Base-by-base conservation (phyloP, 495 filamentous ascomycete species). In the Penicillium taxi region DNA sequence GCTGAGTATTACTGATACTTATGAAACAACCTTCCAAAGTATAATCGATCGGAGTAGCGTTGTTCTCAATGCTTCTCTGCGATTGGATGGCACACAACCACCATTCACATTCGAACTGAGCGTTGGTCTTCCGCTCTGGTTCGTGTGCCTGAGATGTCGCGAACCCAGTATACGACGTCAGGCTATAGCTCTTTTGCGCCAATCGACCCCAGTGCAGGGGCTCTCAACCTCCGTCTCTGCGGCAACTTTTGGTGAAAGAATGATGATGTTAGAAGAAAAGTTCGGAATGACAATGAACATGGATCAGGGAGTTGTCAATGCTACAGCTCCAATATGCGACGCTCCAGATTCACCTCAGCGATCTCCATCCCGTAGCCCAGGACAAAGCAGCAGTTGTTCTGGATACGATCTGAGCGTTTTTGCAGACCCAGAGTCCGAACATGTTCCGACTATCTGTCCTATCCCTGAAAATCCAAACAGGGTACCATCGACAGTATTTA, bases 101-200 rank as follows among this genome's bases (percentile, higher is more conserved):
- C 57, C 57, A 0, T 64, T 63, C 22, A 63, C 63, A 12, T 63
- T 63, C 41, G 63, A 63, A 12, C 44, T 60, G 26, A 46, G 53
- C 3, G 37, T 62, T 13, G 62, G 53, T 6, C 28, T 63, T 5
- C 61, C 64, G 3, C 47, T 68, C 5, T 61, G 44, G 42, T 47
- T 64, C 20, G 56, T 55, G 2, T 43, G 39, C 11, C 39, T 61
- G 3, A 48, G 52, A 26, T 68, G 64, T 26, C 61, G 60, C 5
- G 50, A 63, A 15, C 55, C 58, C 1, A 17, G 0, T 1, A 39
- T 55, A 9, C 50, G 64, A 2, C 58, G 57, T 6, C 29, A 18
- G 4, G 60, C 61, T 5, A 36, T 68, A 2, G 27, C 37, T 7
- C 36, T 63, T 16, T 43, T 63, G 0, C 41, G 28, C 2, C 50